Conservation (phyloP, 2,329 filamentous ascomycete genomes). For the Fusarium nanum region DNA sequence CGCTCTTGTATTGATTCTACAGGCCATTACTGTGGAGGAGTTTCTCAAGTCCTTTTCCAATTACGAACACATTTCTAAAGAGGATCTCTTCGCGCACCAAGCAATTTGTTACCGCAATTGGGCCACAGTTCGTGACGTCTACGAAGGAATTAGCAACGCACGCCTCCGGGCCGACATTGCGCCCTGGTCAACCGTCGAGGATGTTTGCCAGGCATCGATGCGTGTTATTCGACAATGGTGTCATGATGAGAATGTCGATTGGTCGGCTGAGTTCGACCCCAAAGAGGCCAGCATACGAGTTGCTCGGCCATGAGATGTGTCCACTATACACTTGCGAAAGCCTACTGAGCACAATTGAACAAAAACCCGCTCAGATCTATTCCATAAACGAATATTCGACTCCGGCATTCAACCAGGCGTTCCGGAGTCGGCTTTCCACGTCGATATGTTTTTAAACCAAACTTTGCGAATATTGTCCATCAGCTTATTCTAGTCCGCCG, state of each 20-base stretch:
- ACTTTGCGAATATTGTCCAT: not conserved
- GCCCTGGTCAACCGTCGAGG: slow-evolving; percentile 60
- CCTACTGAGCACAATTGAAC: not conserved
- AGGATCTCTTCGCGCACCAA: slow-evolving; percentile 45
- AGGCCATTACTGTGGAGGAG: slow-evolving; percentile 60
- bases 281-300: slow-evolving; percentile 39
- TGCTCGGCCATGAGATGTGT: slow-evolving; percentile 15
- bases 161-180: slow-evolving; percentile 49
- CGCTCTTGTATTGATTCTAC: slow-evolving; percentile 58
- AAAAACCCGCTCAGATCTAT: not conserved
- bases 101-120: slow-evolving; percentile 46
- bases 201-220: slow-evolving; percentile 55
- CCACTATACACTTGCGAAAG: not conserved
- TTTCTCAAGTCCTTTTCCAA: slow-evolving; percentile 53
- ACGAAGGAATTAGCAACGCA: slow-evolving; percentile 47
- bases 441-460: slow-evolving; percentile 6
- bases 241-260: slow-evolving; percentile 58
- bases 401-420: not conserved
- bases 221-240: slow-evolving; percentile 58
- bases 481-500: slow-evolving; percentile 8
- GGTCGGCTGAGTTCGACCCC: slow-evolving; percentile 55
- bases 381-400: slow-evolving; percentile 20
- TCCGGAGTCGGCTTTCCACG: slow-evolving; percentile 1
- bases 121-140: slow-evolving; percentile 49
- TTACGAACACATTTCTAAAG: slow-evolving; percentile 38